phyloP scores from a whole-genome alignment of 2,329 filamentous ascomycete genomes.

The Fusarium irregulare region DNA sequence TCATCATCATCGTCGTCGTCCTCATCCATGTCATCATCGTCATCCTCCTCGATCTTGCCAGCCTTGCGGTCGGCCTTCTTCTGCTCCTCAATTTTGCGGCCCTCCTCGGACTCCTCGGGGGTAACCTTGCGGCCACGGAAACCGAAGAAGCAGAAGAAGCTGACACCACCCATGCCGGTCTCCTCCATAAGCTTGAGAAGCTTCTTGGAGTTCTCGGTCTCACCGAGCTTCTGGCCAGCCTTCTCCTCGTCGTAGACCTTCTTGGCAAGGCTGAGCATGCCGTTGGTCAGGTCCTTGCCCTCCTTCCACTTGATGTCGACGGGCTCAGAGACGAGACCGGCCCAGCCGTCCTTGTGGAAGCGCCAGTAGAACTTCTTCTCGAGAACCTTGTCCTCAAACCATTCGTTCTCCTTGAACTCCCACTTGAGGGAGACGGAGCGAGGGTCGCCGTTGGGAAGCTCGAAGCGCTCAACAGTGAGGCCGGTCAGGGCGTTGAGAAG shows the following conservation, averaged over 20 bases:
- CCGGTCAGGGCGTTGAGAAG: slow-evolving; percentile 75
- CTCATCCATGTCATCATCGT: slow-evolving; percentile 58
- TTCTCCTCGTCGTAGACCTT: slow-evolving; percentile 72
- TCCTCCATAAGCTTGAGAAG: slow-evolving; percentile 67
- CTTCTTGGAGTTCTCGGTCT: slow-evolving; percentile 61
- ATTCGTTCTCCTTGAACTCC: slow-evolving; percentile 83
- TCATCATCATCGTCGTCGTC: slow-evolving; percentile 72
- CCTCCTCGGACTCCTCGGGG: slow-evolving; percentile 76
- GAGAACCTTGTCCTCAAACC: slow-evolving; percentile 80
- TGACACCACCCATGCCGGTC: slow-evolving; percentile 72
- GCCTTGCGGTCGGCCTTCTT: slow-evolving; percentile 61
- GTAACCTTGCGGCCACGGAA: slow-evolving; percentile 77
- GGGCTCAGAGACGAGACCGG: slow-evolving; percentile 86
- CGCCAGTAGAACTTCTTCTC: slow-evolving; percentile 96
- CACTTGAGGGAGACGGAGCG: slow-evolving; percentile 82
- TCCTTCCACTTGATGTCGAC: slow-evolving; percentile 87
- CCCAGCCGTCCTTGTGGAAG: slow-evolving; percentile 73
- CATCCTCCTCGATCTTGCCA: slow-evolving; percentile 60
- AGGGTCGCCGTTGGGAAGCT: slow-evolving; percentile 81
- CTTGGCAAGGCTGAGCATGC: slow-evolving; percentile 79
- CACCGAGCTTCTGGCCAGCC: slow-evolving; percentile 55
- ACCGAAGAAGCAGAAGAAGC: slow-evolving; percentile 92
- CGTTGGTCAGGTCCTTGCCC: slow-evolving; percentile 83
- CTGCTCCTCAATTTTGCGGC: slow-evolving; percentile 69
- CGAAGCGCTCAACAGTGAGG: slow-evolving; percentile 82